Conservation (phyloP, 257 asterid species). For the Fraxinus americana region DNA sequence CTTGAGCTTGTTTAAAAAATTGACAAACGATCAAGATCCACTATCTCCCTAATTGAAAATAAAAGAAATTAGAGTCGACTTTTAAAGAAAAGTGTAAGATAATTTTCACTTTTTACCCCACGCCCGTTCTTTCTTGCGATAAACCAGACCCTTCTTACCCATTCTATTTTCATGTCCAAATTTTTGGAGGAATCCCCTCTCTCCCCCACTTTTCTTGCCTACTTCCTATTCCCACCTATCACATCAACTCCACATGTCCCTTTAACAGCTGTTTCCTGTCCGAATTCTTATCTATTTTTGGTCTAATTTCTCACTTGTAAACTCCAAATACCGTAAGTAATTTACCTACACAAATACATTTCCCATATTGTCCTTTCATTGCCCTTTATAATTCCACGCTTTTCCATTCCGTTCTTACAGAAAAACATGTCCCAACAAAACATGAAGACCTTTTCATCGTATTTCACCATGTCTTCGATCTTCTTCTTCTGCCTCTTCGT, state of each 20-base stretch:
- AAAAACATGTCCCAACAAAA: constrained; percentile 8
- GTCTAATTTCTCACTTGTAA: neutral
- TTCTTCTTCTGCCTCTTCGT: constrained; percentile 20
- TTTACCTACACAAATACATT: constrained; percentile 4
- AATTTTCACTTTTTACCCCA: too few relatives aligned
- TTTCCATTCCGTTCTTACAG: constrained; percentile 8
- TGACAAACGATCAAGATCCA: too few relatives aligned
- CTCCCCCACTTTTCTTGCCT: neutral
- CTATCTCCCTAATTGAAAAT: too few relatives aligned
- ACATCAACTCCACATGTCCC: constrained; percentile 9
- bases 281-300: neutral
- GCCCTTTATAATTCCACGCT: constrained; percentile 25
- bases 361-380: constrained; percentile 19
- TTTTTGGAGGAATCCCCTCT: neutral
- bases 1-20: too few relatives aligned
- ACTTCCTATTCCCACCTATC: constrained; percentile 16
- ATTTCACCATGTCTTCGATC: constrained; percentile 21
- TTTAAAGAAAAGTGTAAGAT: neutral
- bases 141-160: neutral
- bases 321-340: neutral
- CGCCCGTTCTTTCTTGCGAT: too few relatives aligned
- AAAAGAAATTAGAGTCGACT: neutral
- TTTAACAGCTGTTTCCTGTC: neutral
- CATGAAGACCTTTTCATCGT: neutral
- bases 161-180: constrained; percentile 7